Evolutionary conservation across 2,329 filamentous ascomycete genomes (phyloP).

Genomic region (Eutypella sp.): DNA sequence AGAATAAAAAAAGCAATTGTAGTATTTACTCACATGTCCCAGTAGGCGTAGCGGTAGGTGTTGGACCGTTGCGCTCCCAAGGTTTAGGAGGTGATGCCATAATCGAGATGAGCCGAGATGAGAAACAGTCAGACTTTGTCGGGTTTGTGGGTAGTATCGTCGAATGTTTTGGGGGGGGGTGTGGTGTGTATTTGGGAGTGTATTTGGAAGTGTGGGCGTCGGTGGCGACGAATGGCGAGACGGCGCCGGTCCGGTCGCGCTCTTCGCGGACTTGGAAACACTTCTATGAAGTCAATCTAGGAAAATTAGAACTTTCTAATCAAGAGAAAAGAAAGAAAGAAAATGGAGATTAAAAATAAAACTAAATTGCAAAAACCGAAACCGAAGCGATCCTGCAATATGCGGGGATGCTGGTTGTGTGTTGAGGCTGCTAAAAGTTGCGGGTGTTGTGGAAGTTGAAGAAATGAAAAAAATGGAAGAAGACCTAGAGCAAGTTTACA

Average conservation of each 20-base stretch:
- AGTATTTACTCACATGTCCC: conserved; percentile 38
- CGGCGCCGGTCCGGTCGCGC: background rate
- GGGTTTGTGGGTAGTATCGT: no score
- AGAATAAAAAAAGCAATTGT: conserved; percentile 9
- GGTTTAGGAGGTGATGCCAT: conserved; percentile 89
- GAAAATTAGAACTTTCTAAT: background rate
- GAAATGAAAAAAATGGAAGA: no score
- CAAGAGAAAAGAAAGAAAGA: no score
- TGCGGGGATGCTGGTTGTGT: no score
- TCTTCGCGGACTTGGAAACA: background rate
- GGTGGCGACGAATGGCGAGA: background rate
- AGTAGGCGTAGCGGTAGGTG: conserved; percentile 42
- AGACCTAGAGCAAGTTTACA: no score
- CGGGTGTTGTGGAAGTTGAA: no score
- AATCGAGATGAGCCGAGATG: conserved; percentile 5
- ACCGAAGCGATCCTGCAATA: no score
- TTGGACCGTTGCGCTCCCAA: conserved; percentile 79
- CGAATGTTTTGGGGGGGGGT: no score
- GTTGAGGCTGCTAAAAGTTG: no score
- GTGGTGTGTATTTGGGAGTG: background rate
- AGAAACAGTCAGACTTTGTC: no score
- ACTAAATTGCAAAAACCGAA: no score
- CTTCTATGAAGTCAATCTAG: background rate
- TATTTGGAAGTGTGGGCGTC: background rate
- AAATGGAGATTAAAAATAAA: no score